Percentiles rank a stretch among this genome's conserved stretches.
phyloP scores from a whole-genome alignment of 1,284 basidiomycete species.

The Trametes hirsuta region DNA sequence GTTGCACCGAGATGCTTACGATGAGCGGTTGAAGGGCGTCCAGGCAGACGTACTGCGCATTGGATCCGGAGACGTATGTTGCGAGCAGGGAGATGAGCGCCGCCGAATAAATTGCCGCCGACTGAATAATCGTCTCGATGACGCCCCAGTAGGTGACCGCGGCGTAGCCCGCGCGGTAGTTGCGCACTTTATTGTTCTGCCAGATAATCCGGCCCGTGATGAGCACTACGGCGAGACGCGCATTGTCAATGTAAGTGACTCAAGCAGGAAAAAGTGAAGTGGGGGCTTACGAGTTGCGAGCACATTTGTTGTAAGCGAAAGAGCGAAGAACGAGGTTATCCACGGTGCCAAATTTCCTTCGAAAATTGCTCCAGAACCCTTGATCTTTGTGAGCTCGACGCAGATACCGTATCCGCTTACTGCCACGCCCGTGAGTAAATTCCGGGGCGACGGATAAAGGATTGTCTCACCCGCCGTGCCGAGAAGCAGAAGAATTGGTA shows the following conservation, averaged over 20 bases:
- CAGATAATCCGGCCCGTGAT: slow-evolving; percentile 16
- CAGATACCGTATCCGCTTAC: slow-evolving; percentile 12
- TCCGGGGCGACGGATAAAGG: background rate
- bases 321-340: slow-evolving; percentile 15
- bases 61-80: slow-evolving; percentile 17
- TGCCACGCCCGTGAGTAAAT: background rate
- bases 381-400: slow-evolving; percentile 6
- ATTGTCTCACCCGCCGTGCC: background rate
- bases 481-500: background rate
- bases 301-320: slow-evolving; percentile 20
- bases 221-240: slow-evolving; percentile 1
- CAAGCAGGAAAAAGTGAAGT: background rate
- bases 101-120: slow-evolving; percentile 21
- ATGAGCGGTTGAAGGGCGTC: slow-evolving; percentile 20
- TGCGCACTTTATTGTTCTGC: slow-evolving; percentile 7
- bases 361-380: slow-evolving; percentile 10
- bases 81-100: slow-evolving; percentile 16
- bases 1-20: background rate
- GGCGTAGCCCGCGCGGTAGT: slow-evolving; percentile 1
- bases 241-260: background rate
- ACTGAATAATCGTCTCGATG: slow-evolving; percentile 21
- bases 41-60: slow-evolving; percentile 19
- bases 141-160: slow-evolving; percentile 7
- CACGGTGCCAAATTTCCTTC: slow-evolving; percentile 10
- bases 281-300: slow-evolving; percentile 12